Conservation (phyloP, 75 land plant species). For the Isoetes taiwanensis region DNA sequence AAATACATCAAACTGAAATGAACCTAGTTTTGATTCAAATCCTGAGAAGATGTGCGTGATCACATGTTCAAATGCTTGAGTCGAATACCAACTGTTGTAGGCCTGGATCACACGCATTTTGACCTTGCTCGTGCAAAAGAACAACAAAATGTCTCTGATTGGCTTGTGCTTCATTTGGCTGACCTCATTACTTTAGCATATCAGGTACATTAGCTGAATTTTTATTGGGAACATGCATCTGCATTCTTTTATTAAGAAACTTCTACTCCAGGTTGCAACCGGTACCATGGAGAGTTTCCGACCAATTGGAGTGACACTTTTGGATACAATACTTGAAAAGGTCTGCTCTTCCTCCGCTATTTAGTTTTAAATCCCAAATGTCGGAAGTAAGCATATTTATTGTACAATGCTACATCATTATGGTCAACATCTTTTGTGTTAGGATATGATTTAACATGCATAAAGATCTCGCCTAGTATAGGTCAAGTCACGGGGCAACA, state of each 20-base stretch:
- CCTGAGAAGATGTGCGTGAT: too few relatives aligned
- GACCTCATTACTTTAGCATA: constrained; percentile 91
- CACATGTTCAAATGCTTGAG: constrained; percentile 91
- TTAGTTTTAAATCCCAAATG: too few relatives aligned
- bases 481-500: too few relatives aligned
- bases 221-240: neutral
- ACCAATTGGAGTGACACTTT: constrained; percentile 65
- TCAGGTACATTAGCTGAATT: constrained; percentile 45
- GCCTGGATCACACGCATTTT: constrained; percentile 70
- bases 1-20: too few relatives aligned
- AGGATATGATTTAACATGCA: too few relatives aligned
- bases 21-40: too few relatives aligned
- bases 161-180: constrained; percentile 74
- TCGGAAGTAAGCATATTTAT: too few relatives aligned
- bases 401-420: too few relatives aligned
- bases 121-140: constrained; percentile 60
- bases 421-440: too few relatives aligned
- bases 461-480: too few relatives aligned
- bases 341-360: too few relatives aligned
- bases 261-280: constrained; percentile 54
- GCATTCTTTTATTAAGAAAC: neutral
- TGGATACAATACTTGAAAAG: constrained; percentile 70
- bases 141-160: constrained; percentile 28
- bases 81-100: constrained; percentile 69
- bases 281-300: constrained; percentile 76